Evolutionary conservation across 164 flowering plant species (phyloP).

Genomic region (Litsea cubeba): DNA sequence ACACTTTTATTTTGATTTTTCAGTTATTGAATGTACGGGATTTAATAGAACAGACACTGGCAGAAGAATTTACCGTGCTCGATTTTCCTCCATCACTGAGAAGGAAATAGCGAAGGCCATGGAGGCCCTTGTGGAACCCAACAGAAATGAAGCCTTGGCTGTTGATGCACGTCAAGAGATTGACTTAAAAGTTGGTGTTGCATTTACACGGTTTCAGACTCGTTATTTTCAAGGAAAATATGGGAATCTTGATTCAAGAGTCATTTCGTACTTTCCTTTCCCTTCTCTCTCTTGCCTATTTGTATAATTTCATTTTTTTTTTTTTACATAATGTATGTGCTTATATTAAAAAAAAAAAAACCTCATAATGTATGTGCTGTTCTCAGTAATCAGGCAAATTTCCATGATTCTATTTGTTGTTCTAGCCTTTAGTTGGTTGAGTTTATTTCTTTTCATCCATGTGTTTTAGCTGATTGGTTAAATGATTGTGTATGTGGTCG

Average conservation of each 20-base stretch:
- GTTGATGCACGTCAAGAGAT: slow-evolving; percentile 99
- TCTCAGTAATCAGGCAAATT: too few relatives aligned
- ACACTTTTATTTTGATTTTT: slow-evolving; percentile 7
- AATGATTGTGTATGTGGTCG: too few relatives aligned
- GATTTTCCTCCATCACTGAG: slow-evolving; percentile 92
- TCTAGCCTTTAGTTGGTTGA: background rate
- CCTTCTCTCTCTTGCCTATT: background rate
- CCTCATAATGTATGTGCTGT: too few relatives aligned
- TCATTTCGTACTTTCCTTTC: slow-evolving; percentile 70
- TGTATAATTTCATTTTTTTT: too few relatives aligned
- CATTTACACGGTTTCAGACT: slow-evolving; percentile 94
- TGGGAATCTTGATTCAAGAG: slow-evolving; percentile 91
- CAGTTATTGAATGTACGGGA: slow-evolving; percentile 88
- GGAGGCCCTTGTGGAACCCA: slow-evolving; percentile 81
- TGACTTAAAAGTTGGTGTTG: slow-evolving; percentile 99
- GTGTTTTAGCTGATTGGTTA: too few relatives aligned
- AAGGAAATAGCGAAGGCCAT: slow-evolving; percentile 78
- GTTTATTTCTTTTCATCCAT: too few relatives aligned
- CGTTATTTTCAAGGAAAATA: slow-evolving; percentile 92
- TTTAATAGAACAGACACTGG: slow-evolving; percentile 44
- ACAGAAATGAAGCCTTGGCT: slow-evolving; percentile 83
- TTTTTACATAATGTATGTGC: too few relatives aligned
- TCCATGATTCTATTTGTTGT: background rate
- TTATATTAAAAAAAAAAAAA: too few relatives aligned
- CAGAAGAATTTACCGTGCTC: slow-evolving; percentile 71